A percentile compares a stretch with the other conserved stretches of the same genome.
phyloP scores from a whole-genome alignment of 495 filamentous ascomycete species.

The Penicillium turbatum region DNA sequence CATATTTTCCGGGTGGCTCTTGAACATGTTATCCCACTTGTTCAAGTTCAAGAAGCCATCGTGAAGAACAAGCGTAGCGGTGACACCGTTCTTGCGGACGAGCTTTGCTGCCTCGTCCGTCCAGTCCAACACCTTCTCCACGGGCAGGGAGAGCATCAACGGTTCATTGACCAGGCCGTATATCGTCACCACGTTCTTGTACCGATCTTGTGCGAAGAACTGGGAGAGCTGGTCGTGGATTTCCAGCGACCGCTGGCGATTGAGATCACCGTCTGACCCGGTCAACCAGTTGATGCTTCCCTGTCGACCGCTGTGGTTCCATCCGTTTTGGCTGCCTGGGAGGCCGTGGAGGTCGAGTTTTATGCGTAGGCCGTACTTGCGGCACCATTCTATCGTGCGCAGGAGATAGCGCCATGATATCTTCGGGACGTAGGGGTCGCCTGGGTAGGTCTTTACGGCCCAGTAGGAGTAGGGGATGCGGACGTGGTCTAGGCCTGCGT shows the following conservation, averaged over 20 bases:
- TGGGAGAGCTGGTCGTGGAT: conserved; percentile 72
- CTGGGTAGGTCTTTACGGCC: conserved; percentile 81
- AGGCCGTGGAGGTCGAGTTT: conserved; percentile 90
- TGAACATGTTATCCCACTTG: conserved; percentile 73
- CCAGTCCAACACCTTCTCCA: conserved; percentile 63
- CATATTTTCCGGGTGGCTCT: conserved; percentile 45
- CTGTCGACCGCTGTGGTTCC: conserved; percentile 80
- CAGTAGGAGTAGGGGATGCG: conserved; percentile 95
- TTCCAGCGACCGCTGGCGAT: conserved; percentile 72
- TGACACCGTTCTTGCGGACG: conserved; percentile 66
- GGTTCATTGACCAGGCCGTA: conserved; percentile 89
- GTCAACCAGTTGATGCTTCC: conserved; percentile 74
- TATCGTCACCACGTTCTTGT: conserved; percentile 76
- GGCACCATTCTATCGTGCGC: conserved; percentile 83
- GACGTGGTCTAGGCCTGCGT: conserved; percentile 92
- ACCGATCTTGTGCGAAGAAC: conserved; percentile 82
- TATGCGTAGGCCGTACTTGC: conserved; percentile 89
- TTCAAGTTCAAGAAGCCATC: conserved; percentile 78
- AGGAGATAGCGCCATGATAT: conserved; percentile 93
- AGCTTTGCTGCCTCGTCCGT: conserved; percentile 58
- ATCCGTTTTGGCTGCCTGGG: conserved; percentile 83
- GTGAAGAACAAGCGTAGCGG: conserved; percentile 65
- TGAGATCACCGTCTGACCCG: conserved; percentile 59
- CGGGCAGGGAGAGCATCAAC: conserved; percentile 61
- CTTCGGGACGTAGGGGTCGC: conserved; percentile 82